A percentile compares a stretch with the other conserved stretches of the same genome.
Evolutionary conservation across 495 filamentous ascomycete genomes (phyloP).

Genomic region (Lepidopterella palustris): DNA sequence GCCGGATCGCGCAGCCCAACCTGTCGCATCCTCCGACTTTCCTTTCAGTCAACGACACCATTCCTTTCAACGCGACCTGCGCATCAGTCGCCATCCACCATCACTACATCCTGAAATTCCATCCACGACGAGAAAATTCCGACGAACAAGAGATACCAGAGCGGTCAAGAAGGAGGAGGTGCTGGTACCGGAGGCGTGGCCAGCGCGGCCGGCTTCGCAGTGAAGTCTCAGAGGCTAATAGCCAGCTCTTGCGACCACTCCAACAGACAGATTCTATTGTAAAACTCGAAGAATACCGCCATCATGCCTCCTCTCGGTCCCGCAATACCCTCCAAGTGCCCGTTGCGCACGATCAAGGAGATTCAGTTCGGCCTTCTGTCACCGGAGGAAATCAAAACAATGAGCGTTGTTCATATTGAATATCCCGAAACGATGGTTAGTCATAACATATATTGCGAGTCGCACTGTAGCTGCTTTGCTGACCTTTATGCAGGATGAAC

Average conservation of each 20-base stretch:
- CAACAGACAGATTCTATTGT: not conserved
- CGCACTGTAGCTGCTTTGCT: not conserved
- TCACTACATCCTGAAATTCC: not conserved
- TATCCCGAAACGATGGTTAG: conserved; percentile 94
- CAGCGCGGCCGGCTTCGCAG: conserved; percentile 16
- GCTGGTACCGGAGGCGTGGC: conserved; percentile 15
- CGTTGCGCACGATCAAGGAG: conserved; percentile 90
- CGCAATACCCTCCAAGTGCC: conserved; percentile 65
- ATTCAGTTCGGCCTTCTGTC: conserved; percentile 97
- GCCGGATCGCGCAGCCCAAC: conserved; percentile 9
- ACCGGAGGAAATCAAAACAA: conserved; percentile 94
- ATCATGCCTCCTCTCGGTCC: conserved; percentile 80
- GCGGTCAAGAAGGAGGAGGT: conserved; percentile 10
- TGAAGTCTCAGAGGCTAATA: not conserved
- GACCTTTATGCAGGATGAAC: conserved; percentile 60
- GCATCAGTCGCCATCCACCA: conserved; percentile 12
- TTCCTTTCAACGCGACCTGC: conserved; percentile 16
- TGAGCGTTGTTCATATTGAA: conserved; percentile 87
- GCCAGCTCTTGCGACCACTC: not conserved
- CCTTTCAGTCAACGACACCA: conserved; percentile 6
- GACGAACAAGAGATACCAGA: not conserved
- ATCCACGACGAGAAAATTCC: not conserved
- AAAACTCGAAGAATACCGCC: conserved; percentile 25
- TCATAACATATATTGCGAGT: conserved; percentile 9
- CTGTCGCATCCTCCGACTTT: conserved; percentile 19